A percentile compares a stretch with the other conserved stretches of the same genome.
phyloP scores from a whole-genome alignment of 345 rosid species.

The Gossypium herbaceum region DNA sequence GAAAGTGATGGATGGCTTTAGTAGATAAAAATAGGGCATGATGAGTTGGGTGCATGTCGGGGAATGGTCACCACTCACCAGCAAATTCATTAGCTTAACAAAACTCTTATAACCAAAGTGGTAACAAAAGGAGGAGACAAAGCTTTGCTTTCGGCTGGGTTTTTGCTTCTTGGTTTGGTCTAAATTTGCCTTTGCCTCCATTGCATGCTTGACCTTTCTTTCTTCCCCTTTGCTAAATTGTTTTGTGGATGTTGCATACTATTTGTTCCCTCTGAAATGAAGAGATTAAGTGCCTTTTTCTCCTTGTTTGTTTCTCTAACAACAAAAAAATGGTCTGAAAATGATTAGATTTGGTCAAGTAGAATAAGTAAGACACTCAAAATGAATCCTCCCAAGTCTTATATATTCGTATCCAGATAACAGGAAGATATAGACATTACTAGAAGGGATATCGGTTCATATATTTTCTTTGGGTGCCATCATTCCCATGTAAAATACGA shows the following conservation, averaged over 20 bases:
- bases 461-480: not conserved
- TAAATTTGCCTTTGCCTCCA: not conserved
- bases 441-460: not conserved
- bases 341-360: conserved; percentile 1
- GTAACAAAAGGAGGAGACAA: conserved; percentile 14
- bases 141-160: conserved; percentile 9
- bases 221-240: not conserved
- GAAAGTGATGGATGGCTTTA: not conserved
- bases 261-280: not conserved
- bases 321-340: not conserved
- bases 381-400: not conserved
- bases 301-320: not conserved
- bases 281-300: not conserved
- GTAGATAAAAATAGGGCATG: conserved; percentile 5
- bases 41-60: conserved; percentile 18
- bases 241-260: not conserved
- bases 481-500: not conserved
- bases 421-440: not conserved
- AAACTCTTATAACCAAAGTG: not conserved
- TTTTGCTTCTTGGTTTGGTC: conserved; percentile 20
- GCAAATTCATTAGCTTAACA: not conserved
- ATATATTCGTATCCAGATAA: not conserved
- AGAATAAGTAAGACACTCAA: not conserved
- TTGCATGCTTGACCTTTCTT: not conserved
- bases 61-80: not conserved